Conservation (phyloP, 805 yeast species). For the Jamesozyma gamospora region DNA sequence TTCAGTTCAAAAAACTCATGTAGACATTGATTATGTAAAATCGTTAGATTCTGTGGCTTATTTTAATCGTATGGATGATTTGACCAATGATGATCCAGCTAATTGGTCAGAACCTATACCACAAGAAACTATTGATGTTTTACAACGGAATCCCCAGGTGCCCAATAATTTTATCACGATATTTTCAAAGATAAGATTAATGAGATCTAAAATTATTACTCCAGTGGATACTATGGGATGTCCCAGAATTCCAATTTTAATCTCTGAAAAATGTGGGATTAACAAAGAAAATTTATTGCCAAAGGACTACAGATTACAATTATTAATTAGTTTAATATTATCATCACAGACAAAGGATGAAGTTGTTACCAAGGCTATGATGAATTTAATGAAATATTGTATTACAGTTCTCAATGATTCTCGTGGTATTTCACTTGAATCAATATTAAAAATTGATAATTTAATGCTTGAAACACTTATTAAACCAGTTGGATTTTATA, state of each 20-base stretch:
- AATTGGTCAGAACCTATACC: conserved; percentile 13
- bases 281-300: conserved; percentile 20
- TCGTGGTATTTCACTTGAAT: conserved; percentile 49
- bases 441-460: conserved; percentile 40
- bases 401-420: conserved; percentile 27
- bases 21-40: conserved; percentile 18
- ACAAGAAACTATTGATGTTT: conserved; percentile 1
- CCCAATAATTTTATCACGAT: conserved; percentile 45
- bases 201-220: conserved; percentile 55
- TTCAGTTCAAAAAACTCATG: neutral
- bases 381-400: conserved; percentile 41
- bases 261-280: conserved; percentile 22
- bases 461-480: conserved; percentile 51
- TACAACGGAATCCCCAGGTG: conserved; percentile 1
- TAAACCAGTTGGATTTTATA: conserved; percentile 74
- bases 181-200: conserved; percentile 48
- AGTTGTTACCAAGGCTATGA: conserved; percentile 63
- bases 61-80: conserved; percentile 15
- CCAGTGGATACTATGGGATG: conserved; percentile 91
- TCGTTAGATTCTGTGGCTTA: conserved; percentile 15
- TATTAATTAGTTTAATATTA: conserved; percentile 68
- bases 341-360: conserved; percentile 90
- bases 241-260: conserved; percentile 42
- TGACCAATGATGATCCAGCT: conserved; percentile 19
- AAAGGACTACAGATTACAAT: conserved; percentile 50